Base-by-base conservation (phyloP, 805 yeast species). In the Kregervanrija pseudodelftensis region DNA sequence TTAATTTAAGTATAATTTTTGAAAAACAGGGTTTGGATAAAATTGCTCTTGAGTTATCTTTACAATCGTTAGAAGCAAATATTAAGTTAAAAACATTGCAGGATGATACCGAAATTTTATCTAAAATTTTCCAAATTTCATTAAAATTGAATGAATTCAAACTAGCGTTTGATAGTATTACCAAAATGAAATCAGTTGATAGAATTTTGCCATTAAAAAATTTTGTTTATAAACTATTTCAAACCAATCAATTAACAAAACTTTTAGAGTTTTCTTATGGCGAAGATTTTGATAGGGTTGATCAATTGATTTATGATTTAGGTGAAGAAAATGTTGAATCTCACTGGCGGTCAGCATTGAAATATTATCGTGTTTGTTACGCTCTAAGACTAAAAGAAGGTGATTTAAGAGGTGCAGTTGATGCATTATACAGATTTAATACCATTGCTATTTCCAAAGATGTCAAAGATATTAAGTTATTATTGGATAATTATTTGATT, bases 291-390 rank as follows among this genome's bases (percentile, higher is more conserved):
- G 64, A 65, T 11, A 44, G 52, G 7, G 72, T 79, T 31, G 76
- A 74, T 50, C 60, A 61, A 2, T 52, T 75, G 36, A 58, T 79
- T 36, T 64, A 55, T 44, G 52, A 49, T 10, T 42, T 64, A 39
- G 63, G 54, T 30, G 67, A 51, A 52, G 40, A 47, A 33, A 22
- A 33, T 50, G 11, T 22, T 48, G 14, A 3, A 17, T 34, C 30
- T 11, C 32, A 39, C 22, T 30, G 44, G 44, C 10, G 52, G 44
- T 56, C 57, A 39, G 56, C 68, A 2, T 54, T 74, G 32, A 72
- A 69, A 40, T 68, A 72, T 52, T 76, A 71, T 61, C 68, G 77
- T 49, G 66, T 77, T 13, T 61, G 75, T 39, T 77, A 76, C 51
- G 59, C 79, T 0, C 72, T 80, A 68, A 65, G 80, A 47, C 67